Conservation (phyloP, 768 basidiomycete genomes). For the Tricholoma hemisulphureum region DNA sequence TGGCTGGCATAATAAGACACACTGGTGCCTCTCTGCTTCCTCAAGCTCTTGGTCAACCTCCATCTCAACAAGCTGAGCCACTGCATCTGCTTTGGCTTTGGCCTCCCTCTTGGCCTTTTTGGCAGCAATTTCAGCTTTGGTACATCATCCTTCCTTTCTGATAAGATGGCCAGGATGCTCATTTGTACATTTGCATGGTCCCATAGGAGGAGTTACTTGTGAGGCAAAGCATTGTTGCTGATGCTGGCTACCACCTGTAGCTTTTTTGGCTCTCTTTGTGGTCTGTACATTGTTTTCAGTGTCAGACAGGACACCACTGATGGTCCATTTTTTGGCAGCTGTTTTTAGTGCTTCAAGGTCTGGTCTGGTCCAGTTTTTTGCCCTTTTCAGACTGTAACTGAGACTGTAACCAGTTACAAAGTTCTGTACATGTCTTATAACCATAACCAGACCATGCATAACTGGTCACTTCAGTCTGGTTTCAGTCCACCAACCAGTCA, state of each 20-base stretch:
- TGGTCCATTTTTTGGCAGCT: background rate
- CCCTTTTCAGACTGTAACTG: too few species aligned
- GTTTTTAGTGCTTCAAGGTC: too few species aligned
- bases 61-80: background rate
- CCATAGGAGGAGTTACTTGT: background rate
- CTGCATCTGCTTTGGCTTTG: background rate
- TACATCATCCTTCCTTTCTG: background rate
- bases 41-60: background rate
- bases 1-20: background rate
- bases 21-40: background rate
- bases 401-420: too few species aligned
- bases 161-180: background rate
- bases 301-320: too few species aligned
- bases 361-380: too few species aligned
- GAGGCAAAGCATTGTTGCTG: background rate
- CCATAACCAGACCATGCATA: too few species aligned
- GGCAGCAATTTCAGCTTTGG: background rate
- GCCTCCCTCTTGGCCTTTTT: background rate
- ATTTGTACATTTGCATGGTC: background rate
- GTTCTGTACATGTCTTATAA: too few species aligned
- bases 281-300: background rate
- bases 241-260: background rate
- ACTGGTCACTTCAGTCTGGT: too few species aligned
- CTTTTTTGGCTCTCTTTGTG: background rate
- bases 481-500: too few species aligned